Evolutionary conservation across 2,329 filamentous ascomycete genomes (phyloP), one percentile per base, ranked within the genome.

Genomic region (Aspergillus pseudonomiae): DNA sequence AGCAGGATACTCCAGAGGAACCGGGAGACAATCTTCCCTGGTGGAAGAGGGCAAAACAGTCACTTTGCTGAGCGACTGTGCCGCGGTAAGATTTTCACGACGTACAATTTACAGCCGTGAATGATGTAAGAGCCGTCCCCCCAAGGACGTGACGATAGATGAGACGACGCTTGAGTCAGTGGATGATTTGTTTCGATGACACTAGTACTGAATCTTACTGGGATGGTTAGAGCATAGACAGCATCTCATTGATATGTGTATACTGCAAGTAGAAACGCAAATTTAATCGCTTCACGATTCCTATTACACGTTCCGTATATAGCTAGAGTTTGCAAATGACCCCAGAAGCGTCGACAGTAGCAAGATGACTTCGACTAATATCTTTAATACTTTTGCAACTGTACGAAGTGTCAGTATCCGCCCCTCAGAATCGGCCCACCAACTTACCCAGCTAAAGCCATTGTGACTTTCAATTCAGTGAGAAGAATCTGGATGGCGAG

Each of bases 401-500:
- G 10, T 43, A 5, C 19, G 16, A 43, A 43, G 19, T 43, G 16
- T 14, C 12, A 41, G 16, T 2, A 19, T 57, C 26, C n/a, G 11
- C 4, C 19, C 7, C 4, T 21, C 0, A 16, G 9, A 21, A 19
- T 9, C 30, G 48, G 26, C 3, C 16, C 2, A 3, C 26, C 26
- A 28, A 55, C 68, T 53, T 60, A 70, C 65, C 71, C 71, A 21
- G 68, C 63, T 6, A 73, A 54, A 39, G 59, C 62, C 71, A 73
- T 73, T 6, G 68, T 67, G 9, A 63, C 46, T 36, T 64, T 56
- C 19, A 74, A 67, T 54, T 74, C 72, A 6, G 67, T 41, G 11
- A 63, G 45, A 16, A 74, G 57, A 16, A 73, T 68, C 50, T 70
- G 66, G 19, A 74, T 19, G 4, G 70, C 72, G 16, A 71, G 50